Evolutionary conservation across 2,329 filamentous ascomycete genomes (phyloP).

Genomic region (Epichloe gansuensis): DNA sequence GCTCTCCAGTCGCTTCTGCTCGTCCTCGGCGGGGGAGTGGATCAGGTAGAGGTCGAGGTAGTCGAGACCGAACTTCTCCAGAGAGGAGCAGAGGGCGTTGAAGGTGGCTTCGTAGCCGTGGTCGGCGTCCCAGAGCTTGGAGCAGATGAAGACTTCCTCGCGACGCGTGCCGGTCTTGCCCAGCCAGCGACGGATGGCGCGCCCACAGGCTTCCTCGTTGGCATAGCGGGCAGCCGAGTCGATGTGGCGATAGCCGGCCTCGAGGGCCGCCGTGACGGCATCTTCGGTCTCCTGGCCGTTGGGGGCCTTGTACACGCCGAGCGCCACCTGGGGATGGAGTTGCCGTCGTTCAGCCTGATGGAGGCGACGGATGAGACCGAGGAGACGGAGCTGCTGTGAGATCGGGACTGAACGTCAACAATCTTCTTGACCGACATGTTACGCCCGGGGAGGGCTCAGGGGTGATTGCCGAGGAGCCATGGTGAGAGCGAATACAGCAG

Average conservation of each 20-base stretch:
- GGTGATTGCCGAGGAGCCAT: slow-evolving; percentile 26
- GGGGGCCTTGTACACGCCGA: slow-evolving; percentile 35
- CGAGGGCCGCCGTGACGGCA: slow-evolving; percentile 49
- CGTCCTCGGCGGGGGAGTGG: slow-evolving; percentile 55
- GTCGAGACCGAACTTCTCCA: slow-evolving; percentile 51
- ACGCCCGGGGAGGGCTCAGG: slow-evolving; percentile 22
- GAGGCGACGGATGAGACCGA: slow-evolving; percentile 17
- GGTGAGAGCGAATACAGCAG: slow-evolving; percentile 6
- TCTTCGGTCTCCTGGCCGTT: slow-evolving; percentile 44
- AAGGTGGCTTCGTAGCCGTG: slow-evolving; percentile 37
- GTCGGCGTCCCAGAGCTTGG: slow-evolving; percentile 51
- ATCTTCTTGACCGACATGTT: slow-evolving; percentile 18
- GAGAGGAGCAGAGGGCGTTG: slow-evolving; percentile 50
- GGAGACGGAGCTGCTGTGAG: slow-evolving; percentile 16
- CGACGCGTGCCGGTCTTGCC: slow-evolving; percentile 51
- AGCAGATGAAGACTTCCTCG: slow-evolving; percentile 55
- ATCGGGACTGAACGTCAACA: slow-evolving; percentile 10
- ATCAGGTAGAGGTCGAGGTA: slow-evolving; percentile 65
- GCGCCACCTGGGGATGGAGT: slow-evolving; percentile 47
- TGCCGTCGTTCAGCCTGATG: slow-evolving; percentile 60
- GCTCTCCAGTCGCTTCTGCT: slow-evolving; percentile 53
- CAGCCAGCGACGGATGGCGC: slow-evolving; percentile 57
- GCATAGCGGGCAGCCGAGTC: slow-evolving; percentile 46
- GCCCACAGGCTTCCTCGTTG: slow-evolving; percentile 58
- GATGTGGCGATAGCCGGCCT: slow-evolving; percentile 42